Conservation (phyloP, 805 yeast genomes). For the Pichia nanzhaoensis region DNA sequence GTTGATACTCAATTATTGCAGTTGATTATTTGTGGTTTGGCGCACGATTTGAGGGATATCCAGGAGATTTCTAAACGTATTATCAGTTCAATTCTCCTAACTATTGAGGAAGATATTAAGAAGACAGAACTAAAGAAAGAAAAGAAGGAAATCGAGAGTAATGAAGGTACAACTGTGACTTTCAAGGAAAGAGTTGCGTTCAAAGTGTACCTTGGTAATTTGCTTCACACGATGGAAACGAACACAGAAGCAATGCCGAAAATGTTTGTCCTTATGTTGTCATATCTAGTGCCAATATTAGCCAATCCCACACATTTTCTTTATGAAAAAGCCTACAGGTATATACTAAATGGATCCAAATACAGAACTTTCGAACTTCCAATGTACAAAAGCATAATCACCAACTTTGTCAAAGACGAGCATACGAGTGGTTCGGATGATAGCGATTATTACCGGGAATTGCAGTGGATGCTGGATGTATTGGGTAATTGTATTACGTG, state of each 20-base stretch:
- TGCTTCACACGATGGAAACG: conserved; percentile 32
- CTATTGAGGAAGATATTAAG: conserved; percentile 34
- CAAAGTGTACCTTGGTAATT: conserved; percentile 46
- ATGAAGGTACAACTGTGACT: conserved; percentile 11
- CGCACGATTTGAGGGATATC: conserved; percentile 29
- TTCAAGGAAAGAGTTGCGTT: conserved; percentile 54
- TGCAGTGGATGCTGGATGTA: conserved; percentile 57
- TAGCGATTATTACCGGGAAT: conserved; percentile 48
- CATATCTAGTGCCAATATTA: conserved; percentile 51
- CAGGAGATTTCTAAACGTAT: conserved; percentile 37
- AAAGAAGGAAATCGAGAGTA: background rate
- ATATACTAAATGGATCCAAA: conserved; percentile 52
- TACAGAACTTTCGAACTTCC: conserved; percentile 40
- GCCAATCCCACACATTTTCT: conserved; percentile 66
- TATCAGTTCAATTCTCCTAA: conserved; percentile 37
- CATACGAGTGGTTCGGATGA: conserved; percentile 24
- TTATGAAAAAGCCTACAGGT: conserved; percentile 64
- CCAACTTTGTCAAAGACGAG: conserved; percentile 21
- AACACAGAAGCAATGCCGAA: conserved; percentile 31
- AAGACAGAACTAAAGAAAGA: conserved; percentile 16
- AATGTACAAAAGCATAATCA: conserved; percentile 35
- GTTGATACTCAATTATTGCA: conserved; percentile 52
- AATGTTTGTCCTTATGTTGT: conserved; percentile 46
- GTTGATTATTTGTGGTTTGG: conserved; percentile 40
- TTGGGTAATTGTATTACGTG: conserved; percentile 43